Conservation (phyloP, 2,329 filamentous ascomycete genomes). For the Arthroderma sp. region DNA sequence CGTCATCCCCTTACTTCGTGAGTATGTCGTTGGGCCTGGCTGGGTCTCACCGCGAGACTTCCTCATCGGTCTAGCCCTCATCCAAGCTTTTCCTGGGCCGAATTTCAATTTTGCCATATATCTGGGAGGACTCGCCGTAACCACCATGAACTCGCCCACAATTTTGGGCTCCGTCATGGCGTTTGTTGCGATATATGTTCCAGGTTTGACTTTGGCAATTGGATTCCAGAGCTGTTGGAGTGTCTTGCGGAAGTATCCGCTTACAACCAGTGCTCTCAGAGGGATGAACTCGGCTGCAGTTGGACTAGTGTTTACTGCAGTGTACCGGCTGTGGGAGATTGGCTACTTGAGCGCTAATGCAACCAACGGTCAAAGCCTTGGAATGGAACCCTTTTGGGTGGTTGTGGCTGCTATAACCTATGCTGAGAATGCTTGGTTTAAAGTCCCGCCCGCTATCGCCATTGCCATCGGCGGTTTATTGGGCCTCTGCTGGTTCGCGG, state of each 20-base stretch:
- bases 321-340: constrained; percentile 52
- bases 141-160: constrained; percentile 21
- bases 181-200: constrained; percentile 35
- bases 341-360: constrained; percentile 44
- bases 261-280: constrained; percentile 40
- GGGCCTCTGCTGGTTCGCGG: constrained; percentile 39
- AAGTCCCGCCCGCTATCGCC: constrained; percentile 32
- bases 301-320: constrained; percentile 51
- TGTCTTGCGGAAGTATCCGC: constrained; percentile 35
- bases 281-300: constrained; percentile 51
- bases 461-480: constrained; percentile 39
- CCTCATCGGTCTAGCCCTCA: constrained; percentile 58
- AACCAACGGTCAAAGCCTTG: constrained; percentile 42
- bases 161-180: constrained; percentile 41
- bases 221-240: constrained; percentile 43
- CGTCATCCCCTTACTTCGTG: constrained; percentile 51
- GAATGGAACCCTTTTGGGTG: constrained; percentile 52
- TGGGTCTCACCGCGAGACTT: constrained; percentile 63
- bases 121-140: constrained; percentile 41
- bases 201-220: constrained; percentile 26
- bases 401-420: constrained; percentile 44
- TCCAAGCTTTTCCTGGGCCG: constrained; percentile 56
- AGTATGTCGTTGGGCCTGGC: constrained; percentile 51
- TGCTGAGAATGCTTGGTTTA: constrained; percentile 40
- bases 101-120: constrained; percentile 44